A percentile compares a stretch with the other conserved stretches of the same genome.
Conservation (phyloP, 2,329 filamentous ascomycete species). For the Rasamsonia emersonii region DNA sequence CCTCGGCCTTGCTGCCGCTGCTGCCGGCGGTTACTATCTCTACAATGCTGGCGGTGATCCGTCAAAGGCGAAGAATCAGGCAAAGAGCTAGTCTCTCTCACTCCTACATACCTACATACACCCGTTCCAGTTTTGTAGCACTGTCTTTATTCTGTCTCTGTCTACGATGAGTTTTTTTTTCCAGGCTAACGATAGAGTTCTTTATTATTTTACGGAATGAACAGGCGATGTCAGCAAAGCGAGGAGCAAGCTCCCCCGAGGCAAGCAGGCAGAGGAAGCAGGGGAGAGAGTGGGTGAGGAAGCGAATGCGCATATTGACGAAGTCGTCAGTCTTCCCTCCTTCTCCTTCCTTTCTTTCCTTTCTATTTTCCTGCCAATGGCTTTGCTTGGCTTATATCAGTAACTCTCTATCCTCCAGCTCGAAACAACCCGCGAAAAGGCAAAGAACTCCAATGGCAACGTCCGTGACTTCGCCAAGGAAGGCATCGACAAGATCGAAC, state of each 20-base stretch:
- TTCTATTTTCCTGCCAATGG: conserved; percentile 9
- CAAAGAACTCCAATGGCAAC: conserved; percentile 50
- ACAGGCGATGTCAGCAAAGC: conserved; percentile 68
- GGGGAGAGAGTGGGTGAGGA: conserved; percentile 53
- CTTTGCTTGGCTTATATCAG: conserved; percentile 12
- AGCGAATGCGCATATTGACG: conserved; percentile 59
- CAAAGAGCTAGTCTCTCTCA: conserved; percentile 59
- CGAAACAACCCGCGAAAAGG: conserved; percentile 51
- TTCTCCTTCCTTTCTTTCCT: conserved; percentile 1
- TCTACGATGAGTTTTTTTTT: too few species aligned
- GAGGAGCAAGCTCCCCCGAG: conserved; percentile 56
- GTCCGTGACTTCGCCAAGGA: conserved; percentile 55
- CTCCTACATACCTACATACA: too few species aligned
- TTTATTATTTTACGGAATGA: too few species aligned
- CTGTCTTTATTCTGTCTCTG: too few species aligned
- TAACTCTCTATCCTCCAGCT: too few species aligned
- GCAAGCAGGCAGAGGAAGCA: conserved; percentile 56
- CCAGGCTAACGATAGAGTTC: too few species aligned
- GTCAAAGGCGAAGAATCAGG: conserved; percentile 74
- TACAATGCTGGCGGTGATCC: conserved; percentile 76
- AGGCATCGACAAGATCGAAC: conserved; percentile 46
- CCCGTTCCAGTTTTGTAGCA: too few species aligned
- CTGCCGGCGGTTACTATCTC: conserved; percentile 78
- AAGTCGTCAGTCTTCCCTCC: conserved; percentile 48
- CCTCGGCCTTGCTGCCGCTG: conserved; percentile 51